Percentiles rank a stretch among this genome's conserved stretches.
These are phyloP conservation scores for Schizothecium vesticola DNA, from an alignment of 495 filamentous ascomycete genomes.

Conservation along the genomic window DNA sequence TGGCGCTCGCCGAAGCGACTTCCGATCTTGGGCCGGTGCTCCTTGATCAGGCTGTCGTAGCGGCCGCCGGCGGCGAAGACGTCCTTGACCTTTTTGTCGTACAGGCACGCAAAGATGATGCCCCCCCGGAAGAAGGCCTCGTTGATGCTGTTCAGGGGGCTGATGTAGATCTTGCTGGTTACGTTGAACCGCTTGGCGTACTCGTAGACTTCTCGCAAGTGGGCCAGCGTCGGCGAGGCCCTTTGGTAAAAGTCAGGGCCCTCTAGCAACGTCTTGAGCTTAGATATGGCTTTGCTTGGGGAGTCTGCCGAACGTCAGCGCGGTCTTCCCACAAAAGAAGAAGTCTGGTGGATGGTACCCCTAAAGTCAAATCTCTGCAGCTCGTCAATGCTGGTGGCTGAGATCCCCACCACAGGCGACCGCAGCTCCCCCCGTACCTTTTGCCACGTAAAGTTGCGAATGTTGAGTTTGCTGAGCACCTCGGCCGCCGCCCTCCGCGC, in stretches of 20 bases:
- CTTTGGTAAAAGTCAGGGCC: slow-evolving; percentile 61
- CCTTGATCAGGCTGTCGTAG: slow-evolving; percentile 80
- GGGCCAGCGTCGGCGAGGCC: slow-evolving; percentile 67
- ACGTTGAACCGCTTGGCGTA: slow-evolving; percentile 73
- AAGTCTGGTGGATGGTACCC: slow-evolving; percentile 42
- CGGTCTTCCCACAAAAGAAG: not conserved
- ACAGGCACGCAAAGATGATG: slow-evolving; percentile 84
- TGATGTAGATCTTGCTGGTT: slow-evolving; percentile 73
- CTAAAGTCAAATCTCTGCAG: slow-evolving; percentile 85
- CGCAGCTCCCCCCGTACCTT: slow-evolving; percentile 81
- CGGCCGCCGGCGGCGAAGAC: slow-evolving; percentile 92
- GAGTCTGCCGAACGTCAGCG: slow-evolving; percentile 44
- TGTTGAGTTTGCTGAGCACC: slow-evolving; percentile 79
- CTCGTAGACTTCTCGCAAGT: slow-evolving; percentile 66
- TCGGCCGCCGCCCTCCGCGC: slow-evolving; percentile 73
- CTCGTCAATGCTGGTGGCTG: slow-evolving; percentile 87
- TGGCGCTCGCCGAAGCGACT: slow-evolving; percentile 51
- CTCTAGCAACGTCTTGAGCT: slow-evolving; percentile 67
- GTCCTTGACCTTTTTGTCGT: slow-evolving; percentile 74
- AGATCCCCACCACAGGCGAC: slow-evolving; percentile 70
- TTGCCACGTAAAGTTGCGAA: slow-evolving; percentile 74
- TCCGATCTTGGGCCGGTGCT: slow-evolving; percentile 56
- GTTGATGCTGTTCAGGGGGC: slow-evolving; percentile 81
- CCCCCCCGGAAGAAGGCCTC: slow-evolving; percentile 88
- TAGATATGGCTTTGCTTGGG: slow-evolving; percentile 65